These are phyloP conservation scores for Debaryomycetaceae sp. DNA, from an alignment of 1,139 yeast genomes.

Conservation along the genomic window DNA sequence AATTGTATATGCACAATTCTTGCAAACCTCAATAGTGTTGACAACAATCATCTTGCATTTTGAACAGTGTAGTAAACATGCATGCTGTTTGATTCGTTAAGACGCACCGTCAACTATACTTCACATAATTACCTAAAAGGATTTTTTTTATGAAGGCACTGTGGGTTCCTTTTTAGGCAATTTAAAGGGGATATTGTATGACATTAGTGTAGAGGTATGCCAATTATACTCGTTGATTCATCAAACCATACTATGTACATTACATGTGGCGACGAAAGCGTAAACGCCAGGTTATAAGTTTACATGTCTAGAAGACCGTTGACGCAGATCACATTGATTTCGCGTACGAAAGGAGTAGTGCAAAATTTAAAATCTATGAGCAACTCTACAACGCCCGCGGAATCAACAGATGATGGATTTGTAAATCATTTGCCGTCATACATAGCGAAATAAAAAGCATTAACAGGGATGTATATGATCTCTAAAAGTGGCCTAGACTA, in stretches of 20 bases:
- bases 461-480: background rate
- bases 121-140: background rate
- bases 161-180: background rate
- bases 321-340: too few relatives aligned
- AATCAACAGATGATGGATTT: too few relatives aligned
- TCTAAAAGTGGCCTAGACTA: background rate
- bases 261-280: background rate
- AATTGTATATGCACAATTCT: background rate
- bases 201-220: too few relatives aligned
- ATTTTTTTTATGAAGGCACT: background rate
- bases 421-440: too few relatives aligned
- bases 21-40: background rate
- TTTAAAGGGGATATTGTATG: background rate
- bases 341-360: too few relatives aligned
- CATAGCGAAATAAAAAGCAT: too few relatives aligned
- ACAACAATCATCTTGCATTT: background rate
- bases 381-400: too few relatives aligned
- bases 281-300: too few relatives aligned
- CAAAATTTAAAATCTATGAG: too few relatives aligned
- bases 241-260: background rate
- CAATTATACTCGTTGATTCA: too few relatives aligned
- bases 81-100: background rate
- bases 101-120: background rate
- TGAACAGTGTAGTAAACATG: background rate
- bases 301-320: too few relatives aligned